Evolutionary conservation across 768 basidiomycete species (phyloP), one percentile per base, ranked within the genome.

Genomic region (Suillus placidus): DNA sequence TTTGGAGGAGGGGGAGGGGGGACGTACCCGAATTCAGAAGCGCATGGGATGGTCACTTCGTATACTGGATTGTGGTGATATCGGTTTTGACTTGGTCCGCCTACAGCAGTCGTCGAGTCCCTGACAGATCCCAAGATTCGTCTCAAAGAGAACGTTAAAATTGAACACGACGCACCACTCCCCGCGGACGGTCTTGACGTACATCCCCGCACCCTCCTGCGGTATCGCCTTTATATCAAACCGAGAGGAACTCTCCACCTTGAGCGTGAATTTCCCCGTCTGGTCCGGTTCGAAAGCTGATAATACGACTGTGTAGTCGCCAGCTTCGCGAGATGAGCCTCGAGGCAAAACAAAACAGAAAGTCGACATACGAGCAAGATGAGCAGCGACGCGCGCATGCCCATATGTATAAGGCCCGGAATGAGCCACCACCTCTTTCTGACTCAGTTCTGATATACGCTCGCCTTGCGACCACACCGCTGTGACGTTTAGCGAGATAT

Each of bases 141-240:
- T 60, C 14, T 35, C 30, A 35, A 26, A 26, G 30, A 37, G 52
- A 34, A 57, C 38, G 61, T 40, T 26, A 3, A 51, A n/a, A 37
- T 42, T 3, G 13, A 70, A 8, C 9, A 1, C 26, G 20, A 74
- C 85, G 61, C 67, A 93, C 96, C 96, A 99, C 45, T 81, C 78
- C 4, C 93, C 94, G n/a, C 80, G 83, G 2, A 90, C 69, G 0
- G 81, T 72, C 69, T 92, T 90, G 26, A 77, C 78, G 73, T 90
- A 97, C 94, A 97, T 93, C 0, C 95, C 96, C 0, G 95, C 93
- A 0, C 94, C 95, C 78, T 99, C 97, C 64, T 89, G 86, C 0
- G 89, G 87, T 30, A 97, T 90, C 0, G 86, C 69, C 58, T 79
- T 79, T 30, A 97, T 67, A 20, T 88, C 86, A 61, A 95, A 83